Evolutionary conservation across 768 basidiomycete species (phyloP), one percentile per base, ranked within the genome.

Genomic region (Pisolithus microcarpus): DNA sequence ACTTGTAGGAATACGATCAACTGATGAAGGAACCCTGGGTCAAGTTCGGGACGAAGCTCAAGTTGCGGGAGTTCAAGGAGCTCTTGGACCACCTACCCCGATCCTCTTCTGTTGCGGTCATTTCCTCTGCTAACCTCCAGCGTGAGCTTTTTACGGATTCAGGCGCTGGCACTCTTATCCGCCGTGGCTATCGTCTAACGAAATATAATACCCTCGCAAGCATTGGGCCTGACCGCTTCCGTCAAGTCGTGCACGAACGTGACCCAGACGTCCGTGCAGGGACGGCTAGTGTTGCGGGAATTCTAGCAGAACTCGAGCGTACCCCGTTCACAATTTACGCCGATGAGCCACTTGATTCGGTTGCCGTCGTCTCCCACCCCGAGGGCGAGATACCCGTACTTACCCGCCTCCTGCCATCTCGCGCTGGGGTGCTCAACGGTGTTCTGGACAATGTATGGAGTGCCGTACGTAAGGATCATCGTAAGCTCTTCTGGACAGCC

Each of bases 11-110:
- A 73, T 98, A 95, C 70, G 90, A 95, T 58, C 79, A 80, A 21
- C 84, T 99, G 52, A 90, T 98, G 93, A 94, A 93, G 63, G 88
- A 98, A 70, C 80, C 93, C 6, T 99, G 96, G 96, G 95, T 99
- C 69, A 96, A 96, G 67, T 97, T 84, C 65, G 96, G 95, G 54
- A 98, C 95, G 56, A 99, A 99, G 70, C 88, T 99, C 68, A 98
- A 98, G 73, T 79, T 99, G 51, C 87, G 96, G 56, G 95, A 98
- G 69, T 97, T 99, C 78, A 99, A 99, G 72, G 96, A 98, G 63
- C 84, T 99, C 49, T 81, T 99, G 40, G 96, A 98, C 65, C 87
- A 94, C 72, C 91, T 98, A 56, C 96, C 96, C 15, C 93, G 96
- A 52, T 88, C 96, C 3, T 96, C 95, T 16, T 97, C 94, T 37